phyloP scores from a whole-genome alignment of 2,329 filamentous ascomycete genomes.

The Sordariomycetes sp. region DNA sequence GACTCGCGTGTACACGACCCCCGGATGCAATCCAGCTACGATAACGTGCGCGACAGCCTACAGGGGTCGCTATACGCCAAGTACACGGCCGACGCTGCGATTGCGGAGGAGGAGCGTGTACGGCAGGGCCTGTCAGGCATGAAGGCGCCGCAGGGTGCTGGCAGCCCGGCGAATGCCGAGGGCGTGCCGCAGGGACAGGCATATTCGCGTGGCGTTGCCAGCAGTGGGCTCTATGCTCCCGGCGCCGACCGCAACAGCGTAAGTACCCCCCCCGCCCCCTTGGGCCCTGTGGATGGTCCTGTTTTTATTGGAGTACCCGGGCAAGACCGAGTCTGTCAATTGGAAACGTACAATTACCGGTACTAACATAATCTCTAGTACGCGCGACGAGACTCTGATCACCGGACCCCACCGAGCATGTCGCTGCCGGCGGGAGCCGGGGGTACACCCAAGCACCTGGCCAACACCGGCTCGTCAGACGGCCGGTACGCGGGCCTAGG shows the following conservation, averaged over 20 bases:
- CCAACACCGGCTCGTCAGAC: not conserved
- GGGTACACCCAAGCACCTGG: slow-evolving; percentile 6
- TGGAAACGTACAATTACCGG: slow-evolving; percentile 35
- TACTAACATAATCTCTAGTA: slow-evolving; percentile 50
- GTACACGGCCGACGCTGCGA: not conserved
- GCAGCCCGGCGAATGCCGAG: slow-evolving; percentile 32
- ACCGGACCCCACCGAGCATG: slow-evolving; percentile 37
- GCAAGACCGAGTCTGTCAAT: slow-evolving; percentile 16
- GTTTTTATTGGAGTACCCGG: slow-evolving; percentile 15
- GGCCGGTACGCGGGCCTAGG: not conserved
- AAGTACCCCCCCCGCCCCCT: slow-evolving; percentile 29
- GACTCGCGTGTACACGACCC: slow-evolving; percentile 35
- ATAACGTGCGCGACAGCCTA: not conserved
- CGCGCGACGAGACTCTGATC: slow-evolving; percentile 40
- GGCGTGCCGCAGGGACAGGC: not conserved
- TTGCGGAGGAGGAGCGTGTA: slow-evolving; percentile 43
- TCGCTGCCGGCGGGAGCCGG: slow-evolving; percentile 16
- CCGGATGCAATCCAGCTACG: not conserved
- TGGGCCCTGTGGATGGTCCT: not conserved
- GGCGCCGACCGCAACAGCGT: slow-evolving; percentile 41
- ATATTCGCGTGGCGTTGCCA: slow-evolving; percentile 18
- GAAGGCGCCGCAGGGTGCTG: slow-evolving; percentile 56
- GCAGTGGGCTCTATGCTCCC: slow-evolving; percentile 47
- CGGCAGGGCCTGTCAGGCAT: slow-evolving; percentile 62
- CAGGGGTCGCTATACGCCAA: slow-evolving; percentile 8